Conservation (phyloP, 306 rosid genomes). For the Cicer arietinum region DNA sequence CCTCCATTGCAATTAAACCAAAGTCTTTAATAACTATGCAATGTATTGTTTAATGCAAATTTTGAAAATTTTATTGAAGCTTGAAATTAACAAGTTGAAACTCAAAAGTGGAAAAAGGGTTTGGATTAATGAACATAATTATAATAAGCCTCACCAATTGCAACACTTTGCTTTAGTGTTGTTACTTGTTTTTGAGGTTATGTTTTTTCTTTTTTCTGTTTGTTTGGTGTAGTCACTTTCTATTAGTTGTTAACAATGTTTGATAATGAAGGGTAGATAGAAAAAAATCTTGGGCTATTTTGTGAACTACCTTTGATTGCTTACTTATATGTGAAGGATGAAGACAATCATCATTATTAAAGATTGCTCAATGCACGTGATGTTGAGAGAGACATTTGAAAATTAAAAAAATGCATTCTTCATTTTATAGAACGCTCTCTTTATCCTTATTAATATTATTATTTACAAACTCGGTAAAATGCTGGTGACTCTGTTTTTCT, state of each 20-base stretch:
- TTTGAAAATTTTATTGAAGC: constrained; percentile 22
- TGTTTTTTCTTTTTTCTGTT: background rate
- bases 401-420: background rate
- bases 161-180: constrained; percentile 49
- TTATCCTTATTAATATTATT: background rate
- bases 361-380: constrained; percentile 35
- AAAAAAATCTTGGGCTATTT: constrained; percentile 35
- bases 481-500: background rate
- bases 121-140: constrained; percentile 7
- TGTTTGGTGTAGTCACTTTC: constrained; percentile 52
- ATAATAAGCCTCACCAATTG: constrained; percentile 42
- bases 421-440: constrained; percentile 12
- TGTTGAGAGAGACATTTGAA: constrained; percentile 18
- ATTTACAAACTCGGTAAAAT: background rate
- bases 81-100: constrained; percentile 48
- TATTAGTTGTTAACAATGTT: constrained; percentile 61
- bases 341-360: constrained; percentile 41
- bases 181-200: constrained; percentile 40
- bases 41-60: constrained; percentile 1
- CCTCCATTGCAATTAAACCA: constrained; percentile 53
- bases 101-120: constrained; percentile 50
- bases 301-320: constrained; percentile 31
- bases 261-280: constrained; percentile 51
- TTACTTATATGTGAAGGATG: constrained; percentile 48
- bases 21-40: background rate